Base-by-base conservation (phyloP, 164 flowering plant species). In the Kalanchoe fedtschenkoi region DNA sequence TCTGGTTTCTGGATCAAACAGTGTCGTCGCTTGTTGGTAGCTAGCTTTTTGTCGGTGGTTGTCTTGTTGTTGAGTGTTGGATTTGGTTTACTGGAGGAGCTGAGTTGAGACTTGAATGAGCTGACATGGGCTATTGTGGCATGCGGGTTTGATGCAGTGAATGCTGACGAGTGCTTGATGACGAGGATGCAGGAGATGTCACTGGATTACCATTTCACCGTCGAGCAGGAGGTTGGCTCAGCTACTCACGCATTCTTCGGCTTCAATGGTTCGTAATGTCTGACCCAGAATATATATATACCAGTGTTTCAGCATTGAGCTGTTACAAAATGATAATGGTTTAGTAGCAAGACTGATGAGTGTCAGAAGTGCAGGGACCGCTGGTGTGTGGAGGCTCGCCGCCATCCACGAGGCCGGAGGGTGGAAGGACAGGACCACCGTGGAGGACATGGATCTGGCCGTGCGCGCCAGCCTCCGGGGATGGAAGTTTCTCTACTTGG, bases 111-210 rank as follows among this genome's bases (percentile, higher is more conserved):
- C n/a, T n/a, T n/a, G n/a, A 6, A 43, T 21, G 19, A n/a, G 6
- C 51, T 43, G 9, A 43, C 24, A n/a, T 43, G 51, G 21, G 51
- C n/a, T n/a, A n/a, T n/a, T n/a, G 51, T 43, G 32, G 21, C 14
- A 9, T 29, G 32, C 17, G 56, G 3, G 37, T 30, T n/a, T 42
- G n/a, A n/a, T 51, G 77, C 85, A 93, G 99, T 93, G 67, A 93
- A 93, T 66, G 64, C 99, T 2, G 79, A 90, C 41, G 97, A 88
- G 71, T 90, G 97, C 69, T 61, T 90, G 75, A 74, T 93, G 90
- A 93, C 99, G 22, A 85, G 97, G 67, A 87, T 93, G 89, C 99
- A 93, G 68, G 97, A 93, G 71, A 93, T 93, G 98, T 89, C 98
- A 3, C 65, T 93, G 71, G 95, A 90, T 66, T 93, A 51, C 32